Base-by-base conservation (phyloP, 805 yeast species). In the Candida maris region DNA sequence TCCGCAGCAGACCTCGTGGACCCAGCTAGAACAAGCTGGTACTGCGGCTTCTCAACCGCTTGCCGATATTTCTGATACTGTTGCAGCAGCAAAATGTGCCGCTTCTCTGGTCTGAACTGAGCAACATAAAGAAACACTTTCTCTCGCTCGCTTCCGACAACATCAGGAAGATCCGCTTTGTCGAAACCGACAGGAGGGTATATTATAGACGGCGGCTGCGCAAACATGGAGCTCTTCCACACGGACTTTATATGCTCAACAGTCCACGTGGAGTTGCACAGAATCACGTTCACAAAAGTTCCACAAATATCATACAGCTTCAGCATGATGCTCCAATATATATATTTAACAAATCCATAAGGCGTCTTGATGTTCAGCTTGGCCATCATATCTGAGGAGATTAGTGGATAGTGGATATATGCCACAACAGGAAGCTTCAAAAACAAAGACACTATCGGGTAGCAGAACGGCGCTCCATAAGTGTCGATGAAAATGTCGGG, bases 401-500 rank as follows among this genome's bases (percentile, higher is more conserved):
- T 79, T 13, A 89, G 76, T 1, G 99, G 99, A 64, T 85, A 93
- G 62, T 93, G 99, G n/a, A 87, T 85, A 54, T 93, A 93, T 1
- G 96, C 77, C 17, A 83, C 63, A 19, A 93, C 73, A 1, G 98
- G 98, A 19, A 87, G 65, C 42, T 72, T 70, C 24, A 85, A 67
- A 31, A 77, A 61, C 45, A 65, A 54, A 16, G 71, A 58, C 0
- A 85, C 77, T 16, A 82, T 54, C 2, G 86, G 85, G 58, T 88
- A 91, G 17, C 82, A 65, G 39, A 91, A 93, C 3, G 98, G 97
- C 36, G 85, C 78, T 0, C 98, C 98, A 74, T 87, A 81, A 1
- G 98, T 89, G 54, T 93, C 98, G 23, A 93, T 71, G 77, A 88
- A 87, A n/a, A 87, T 70, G 57, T 93, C 97, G 0, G 97, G 97